Conservation (phyloP, 345 rosid genomes). For the Eucalyptus erythrocorys region DNA sequence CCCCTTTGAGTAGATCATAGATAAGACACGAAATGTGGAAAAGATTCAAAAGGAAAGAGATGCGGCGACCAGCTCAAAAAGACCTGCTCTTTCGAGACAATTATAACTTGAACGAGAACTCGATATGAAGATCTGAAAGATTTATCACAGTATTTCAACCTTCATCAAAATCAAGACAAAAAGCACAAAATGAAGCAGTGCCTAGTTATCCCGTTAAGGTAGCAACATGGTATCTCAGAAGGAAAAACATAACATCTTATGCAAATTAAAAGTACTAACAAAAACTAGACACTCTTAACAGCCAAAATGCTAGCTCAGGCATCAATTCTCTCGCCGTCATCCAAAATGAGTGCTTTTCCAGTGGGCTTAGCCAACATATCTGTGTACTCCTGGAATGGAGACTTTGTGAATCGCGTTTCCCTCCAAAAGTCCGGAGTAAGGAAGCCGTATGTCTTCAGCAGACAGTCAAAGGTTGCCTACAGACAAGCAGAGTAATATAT, state of each 20-base stretch:
- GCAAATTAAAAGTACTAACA: background rate
- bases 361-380: conserved; percentile 37
- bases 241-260: background rate
- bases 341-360: conserved; percentile 9
- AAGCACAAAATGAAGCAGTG: background rate
- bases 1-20: background rate
- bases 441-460: conserved; percentile 48
- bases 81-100: background rate
- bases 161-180: background rate
- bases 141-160: background rate
- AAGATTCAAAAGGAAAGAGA: background rate
- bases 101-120: background rate
- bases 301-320: background rate
- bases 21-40: background rate
- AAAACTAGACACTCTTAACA: background rate
- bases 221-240: background rate
- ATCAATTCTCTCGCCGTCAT: conserved; percentile 12
- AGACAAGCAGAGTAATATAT: background rate
- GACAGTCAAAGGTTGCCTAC: conserved; percentile 50
- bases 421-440: conserved; percentile 53
- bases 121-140: background rate
- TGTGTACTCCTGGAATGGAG: conserved; percentile 46
- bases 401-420: conserved; percentile 31
- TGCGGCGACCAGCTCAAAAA: background rate
- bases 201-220: background rate